phyloP scores from a whole-genome alignment of 306 rosid genomes.

The Casuarina glauca region DNA sequence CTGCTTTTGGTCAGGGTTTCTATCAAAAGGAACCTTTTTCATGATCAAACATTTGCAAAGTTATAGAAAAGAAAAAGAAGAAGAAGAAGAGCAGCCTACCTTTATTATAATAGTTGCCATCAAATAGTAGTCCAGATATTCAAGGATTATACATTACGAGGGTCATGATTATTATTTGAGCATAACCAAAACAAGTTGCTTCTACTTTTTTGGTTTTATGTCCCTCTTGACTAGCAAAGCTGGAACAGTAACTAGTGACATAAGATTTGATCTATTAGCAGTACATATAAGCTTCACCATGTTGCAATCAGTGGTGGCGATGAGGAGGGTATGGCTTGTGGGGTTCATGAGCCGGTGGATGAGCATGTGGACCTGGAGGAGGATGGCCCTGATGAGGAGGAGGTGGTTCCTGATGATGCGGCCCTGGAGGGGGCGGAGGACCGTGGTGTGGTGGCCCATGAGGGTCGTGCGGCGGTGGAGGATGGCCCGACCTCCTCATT shows the following conservation, averaged over 20 bases:
- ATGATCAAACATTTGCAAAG: not conserved
- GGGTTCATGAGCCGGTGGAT: conserved; percentile 9
- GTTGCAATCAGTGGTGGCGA: not conserved
- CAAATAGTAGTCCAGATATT: not conserved
- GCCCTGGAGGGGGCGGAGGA: not conserved
- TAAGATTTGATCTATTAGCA: not conserved
- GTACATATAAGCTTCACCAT: not conserved
- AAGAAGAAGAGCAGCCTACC: not conserved
- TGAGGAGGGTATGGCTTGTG: conserved; percentile 1
- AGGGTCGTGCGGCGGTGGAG: conserved; percentile 4
- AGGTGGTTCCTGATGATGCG: conserved; percentile 11
- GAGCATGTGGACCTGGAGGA: conserved; percentile 10
- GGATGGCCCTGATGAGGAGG: conserved; percentile 19
- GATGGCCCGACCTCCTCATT: not conserved
- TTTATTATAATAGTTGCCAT: not conserved
- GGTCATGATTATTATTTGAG: not conserved
- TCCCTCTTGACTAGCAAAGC: not conserved
- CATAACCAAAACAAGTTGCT: not conserved
- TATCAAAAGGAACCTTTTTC: not conserved
- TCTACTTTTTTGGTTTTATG: not conserved
- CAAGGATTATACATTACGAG: not conserved
- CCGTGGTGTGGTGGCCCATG: conserved; percentile 3
- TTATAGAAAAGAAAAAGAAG: not conserved
- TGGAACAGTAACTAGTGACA: not conserved
- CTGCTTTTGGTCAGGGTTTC: not conserved